A percentile compares a stretch with the other conserved stretches of the same genome.
Conservation (phyloP, 768 basidiomycete species). For the Russula brevipes region DNA sequence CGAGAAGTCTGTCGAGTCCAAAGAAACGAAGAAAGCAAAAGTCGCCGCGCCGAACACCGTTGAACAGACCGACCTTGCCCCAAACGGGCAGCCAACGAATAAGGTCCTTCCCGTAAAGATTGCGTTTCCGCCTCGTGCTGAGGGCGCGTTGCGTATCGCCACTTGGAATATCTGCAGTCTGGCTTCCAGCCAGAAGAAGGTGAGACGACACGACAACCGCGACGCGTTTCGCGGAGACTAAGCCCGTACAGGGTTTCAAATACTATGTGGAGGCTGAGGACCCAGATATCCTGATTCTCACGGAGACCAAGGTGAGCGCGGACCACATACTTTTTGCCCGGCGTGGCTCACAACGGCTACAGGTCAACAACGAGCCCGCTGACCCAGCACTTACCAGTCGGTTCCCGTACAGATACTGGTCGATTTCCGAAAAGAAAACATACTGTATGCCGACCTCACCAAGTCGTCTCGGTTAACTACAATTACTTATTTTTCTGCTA, state of each 20-base stretch:
- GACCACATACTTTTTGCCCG: neutral
- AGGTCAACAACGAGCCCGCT: constrained; percentile 69
- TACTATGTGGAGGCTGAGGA: constrained; percentile 81
- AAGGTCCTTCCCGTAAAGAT: constrained; percentile 63
- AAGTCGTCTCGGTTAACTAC: neutral
- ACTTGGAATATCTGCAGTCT: constrained; percentile 82
- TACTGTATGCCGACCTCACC: constrained; percentile 48
- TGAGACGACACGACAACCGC: constrained; percentile 27
- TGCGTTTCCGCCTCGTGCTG: constrained; percentile 45
- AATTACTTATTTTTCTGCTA: constrained; percentile 30
- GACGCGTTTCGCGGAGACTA: neutral
- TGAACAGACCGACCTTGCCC: constrained; percentile 23
- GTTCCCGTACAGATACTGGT: constrained; percentile 73
- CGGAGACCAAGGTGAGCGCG: constrained; percentile 70
- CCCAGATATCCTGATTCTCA: constrained; percentile 76
- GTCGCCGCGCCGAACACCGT: constrained; percentile 6
- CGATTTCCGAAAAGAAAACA: constrained; percentile 70
- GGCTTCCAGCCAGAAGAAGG: constrained; percentile 75
- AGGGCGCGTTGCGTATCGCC: constrained; percentile 50
- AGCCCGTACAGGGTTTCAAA: constrained; percentile 59
- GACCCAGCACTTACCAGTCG: constrained; percentile 52
- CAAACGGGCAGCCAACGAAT: constrained; percentile 64
- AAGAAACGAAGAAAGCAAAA: constrained; percentile 17
- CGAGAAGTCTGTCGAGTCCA: constrained; percentile 2
- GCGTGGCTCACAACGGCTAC: neutral